A percentile compares a stretch with the other conserved stretches of the same genome.
phyloP scores from a whole-genome alignment of 768 basidiomycete genomes.

The Leccinellum albellum region DNA sequence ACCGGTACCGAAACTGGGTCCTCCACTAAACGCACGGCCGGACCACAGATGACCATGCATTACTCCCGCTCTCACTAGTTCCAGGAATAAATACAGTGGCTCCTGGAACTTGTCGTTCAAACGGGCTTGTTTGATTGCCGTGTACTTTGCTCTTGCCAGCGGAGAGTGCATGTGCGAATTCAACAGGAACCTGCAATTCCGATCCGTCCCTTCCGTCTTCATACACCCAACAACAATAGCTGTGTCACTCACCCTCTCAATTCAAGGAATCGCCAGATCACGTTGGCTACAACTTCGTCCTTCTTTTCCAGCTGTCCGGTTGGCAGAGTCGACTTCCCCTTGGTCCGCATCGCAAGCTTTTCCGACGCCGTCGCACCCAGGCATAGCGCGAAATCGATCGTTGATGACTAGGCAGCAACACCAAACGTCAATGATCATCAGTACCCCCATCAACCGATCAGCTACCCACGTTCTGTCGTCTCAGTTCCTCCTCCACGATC shows the following conservation, averaged over 20 bases:
- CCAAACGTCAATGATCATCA: conserved; percentile 22
- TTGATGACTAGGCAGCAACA: conserved; percentile 68
- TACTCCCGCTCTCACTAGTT: conserved; percentile 93
- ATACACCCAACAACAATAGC: neutral
- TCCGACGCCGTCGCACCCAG: conserved; percentile 86
- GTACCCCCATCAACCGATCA: conserved; percentile 15
- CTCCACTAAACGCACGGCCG: conserved; percentile 83
- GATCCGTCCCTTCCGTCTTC: conserved; percentile 8
- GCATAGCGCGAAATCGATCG: conserved; percentile 94
- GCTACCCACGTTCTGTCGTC: conserved; percentile 87
- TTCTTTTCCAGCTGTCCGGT: conserved; percentile 80
- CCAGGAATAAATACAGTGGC: conserved; percentile 89
- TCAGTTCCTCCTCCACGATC: conserved; percentile 88
- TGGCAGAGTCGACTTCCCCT: conserved; percentile 50
- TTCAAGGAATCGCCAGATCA: conserved; percentile 97
- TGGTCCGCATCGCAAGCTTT: conserved; percentile 77
- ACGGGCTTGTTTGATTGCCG: conserved; percentile 69
- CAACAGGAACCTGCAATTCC: conserved; percentile 67
- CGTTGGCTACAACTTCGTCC: conserved; percentile 97
- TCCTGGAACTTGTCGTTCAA: conserved; percentile 99
- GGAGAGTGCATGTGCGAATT: conserved; percentile 87
- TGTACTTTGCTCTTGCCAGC: conserved; percentile 88
- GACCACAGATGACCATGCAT: conserved; percentile 95
- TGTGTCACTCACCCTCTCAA: conserved; percentile 67
- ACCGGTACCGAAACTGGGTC: conserved; percentile 93